Base-by-base conservation (phyloP, 108 stramenopile species). In the Stephanodiscus triporus region DNA sequence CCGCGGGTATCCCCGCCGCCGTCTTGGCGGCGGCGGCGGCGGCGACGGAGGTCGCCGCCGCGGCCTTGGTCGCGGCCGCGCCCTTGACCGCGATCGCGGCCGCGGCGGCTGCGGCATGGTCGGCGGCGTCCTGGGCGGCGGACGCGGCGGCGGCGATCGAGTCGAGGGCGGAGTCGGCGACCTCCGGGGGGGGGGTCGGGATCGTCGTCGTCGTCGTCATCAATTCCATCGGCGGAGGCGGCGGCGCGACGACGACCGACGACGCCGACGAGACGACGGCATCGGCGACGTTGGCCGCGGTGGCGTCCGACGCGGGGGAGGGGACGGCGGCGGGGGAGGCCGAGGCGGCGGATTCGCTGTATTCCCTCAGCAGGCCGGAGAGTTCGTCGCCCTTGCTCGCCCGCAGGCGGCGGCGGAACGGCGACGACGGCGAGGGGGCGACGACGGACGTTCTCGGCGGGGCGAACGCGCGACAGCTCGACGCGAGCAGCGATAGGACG, bases 281-380 rank as follows among this genome's bases (percentile, higher is more conserved):
- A 13, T 58, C 20, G 3, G 71, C 71, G 6, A 40, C 61, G 6
- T 16, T 45, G 23, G 66, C 66, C 0, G 71, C 70, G 23, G 64
- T 64, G 7, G 24, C 67, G 20, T 65, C 29, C 38, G 51, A n/a
- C 0, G 40, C 10, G n/a, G n/a, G n/a, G n/a, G n/a, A n/a, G n/a
- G n/a, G n/a, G n/a, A n/a, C n/a, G n/a, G n/a, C n/a, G n/a, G n/a
- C n/a, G n/a, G n/a, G n/a, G n/a, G n/a, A n/a, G 42, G 43, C 26
- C 30, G 29, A 40, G 19, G 75, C 22, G 24, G 63, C 32, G 16
- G 55, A 55, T 57, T 58, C 77, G 22, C 64, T 66, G 68, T 79
- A 79, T 63, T 79, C 78, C 22, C 37, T 56, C 58, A 79, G 49
- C 27, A 79, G 45, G 36, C 72, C 34, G 29, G 72, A 34, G 30